Conservation (phyloP, 352 stramenopile species). For the Globisporangium heterothallicum region DNA sequence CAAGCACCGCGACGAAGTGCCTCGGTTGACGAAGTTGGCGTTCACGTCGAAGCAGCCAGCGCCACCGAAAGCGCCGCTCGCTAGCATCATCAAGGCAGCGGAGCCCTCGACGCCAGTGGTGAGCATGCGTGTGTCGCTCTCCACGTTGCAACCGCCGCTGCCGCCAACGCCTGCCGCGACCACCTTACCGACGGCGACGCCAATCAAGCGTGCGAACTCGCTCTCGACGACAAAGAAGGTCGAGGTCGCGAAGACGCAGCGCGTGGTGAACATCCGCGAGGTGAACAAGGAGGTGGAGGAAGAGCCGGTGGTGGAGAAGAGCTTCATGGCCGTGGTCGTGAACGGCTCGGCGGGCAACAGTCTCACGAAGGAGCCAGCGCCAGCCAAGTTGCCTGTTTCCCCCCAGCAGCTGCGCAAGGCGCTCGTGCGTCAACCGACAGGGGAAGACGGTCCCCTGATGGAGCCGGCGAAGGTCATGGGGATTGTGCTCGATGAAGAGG, state of each 20-base stretch:
- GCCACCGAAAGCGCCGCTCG: constrained; percentile 33
- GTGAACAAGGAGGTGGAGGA: constrained; percentile 17
- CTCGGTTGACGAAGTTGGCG: constrained; percentile 75
- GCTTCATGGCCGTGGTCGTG: constrained; percentile 45
- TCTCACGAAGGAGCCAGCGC: constrained; percentile 11
- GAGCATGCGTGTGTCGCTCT: constrained; percentile 45
- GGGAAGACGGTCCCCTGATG: constrained; percentile 62
- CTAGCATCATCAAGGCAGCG: constrained; percentile 34
- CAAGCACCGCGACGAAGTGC: constrained; percentile 82
- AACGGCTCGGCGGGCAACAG: constrained; percentile 25
- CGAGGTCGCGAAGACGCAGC: constrained; percentile 54
- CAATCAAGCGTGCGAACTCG: constrained; percentile 59
- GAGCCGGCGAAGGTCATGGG: constrained; percentile 80
- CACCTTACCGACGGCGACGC: constrained; percentile 22
- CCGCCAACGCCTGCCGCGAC: constrained; percentile 26
- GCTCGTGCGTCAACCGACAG: constrained; percentile 67
- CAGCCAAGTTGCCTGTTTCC: constrained; percentile 17
- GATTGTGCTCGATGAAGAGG: constrained; percentile 53
- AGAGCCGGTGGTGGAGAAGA: constrained; percentile 9
- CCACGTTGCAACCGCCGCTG: constrained; percentile 37
- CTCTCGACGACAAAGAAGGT: constrained; percentile 49
- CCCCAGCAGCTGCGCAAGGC: constrained; percentile 3
- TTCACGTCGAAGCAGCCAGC: constrained; percentile 61
- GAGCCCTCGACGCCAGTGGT: constrained; percentile 30
- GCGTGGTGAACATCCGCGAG: constrained; percentile 78